Base-by-base conservation (phyloP, 139 green algal species). In the Micractinium sp. region DNA sequence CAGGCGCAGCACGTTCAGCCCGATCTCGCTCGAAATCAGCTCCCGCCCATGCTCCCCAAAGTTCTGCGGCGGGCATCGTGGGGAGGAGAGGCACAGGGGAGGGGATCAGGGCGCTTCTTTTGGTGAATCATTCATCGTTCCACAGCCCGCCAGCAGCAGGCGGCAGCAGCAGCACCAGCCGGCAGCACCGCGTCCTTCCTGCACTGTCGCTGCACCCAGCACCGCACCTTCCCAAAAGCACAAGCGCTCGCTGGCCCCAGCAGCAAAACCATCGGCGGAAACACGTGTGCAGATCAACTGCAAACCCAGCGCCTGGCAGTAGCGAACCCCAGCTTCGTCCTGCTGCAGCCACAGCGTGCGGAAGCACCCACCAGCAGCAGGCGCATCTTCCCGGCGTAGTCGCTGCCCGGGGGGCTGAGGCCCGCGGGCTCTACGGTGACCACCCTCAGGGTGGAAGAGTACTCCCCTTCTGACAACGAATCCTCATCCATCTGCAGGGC, bases 21-120 rank as follows among this genome's bases (percentile, higher is more conserved):
- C 96, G 33, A 98, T 91, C 89, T 99, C 97, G 7, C 89, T 86
- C 15, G 93, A 97, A 53, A 99, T 95, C 38, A 96, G 94, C 93
- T 99, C 97, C 1, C 97, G 92, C 0, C 95, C 97, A 92, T 99
- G 97, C 91, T 99, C 94, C 9, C 97, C 97, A 95, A 98, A 99
- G 87, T 97, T 95, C 92, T 97, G 92, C 38, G 23, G 76, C n/a
- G 0, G 7, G n/a, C 33, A 56, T 27, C 35, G 1, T 81, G 25
- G 33, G 3, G 25, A 38, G 73, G 15, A 31, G 4, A 3, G 73
- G 25, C 25, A 78, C 25, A 27, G 35, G 23, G 73, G 14, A 79
- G n/a, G 18, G 23, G 23, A 73, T 4, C 23, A 4, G 66, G 22
- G 66, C 23, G 4, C 23, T 29, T n/a, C n/a, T n/a, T n/a, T n/a